Base-by-base conservation (phyloP, 805 yeast genomes). In the Lachancea fermentati region DNA sequence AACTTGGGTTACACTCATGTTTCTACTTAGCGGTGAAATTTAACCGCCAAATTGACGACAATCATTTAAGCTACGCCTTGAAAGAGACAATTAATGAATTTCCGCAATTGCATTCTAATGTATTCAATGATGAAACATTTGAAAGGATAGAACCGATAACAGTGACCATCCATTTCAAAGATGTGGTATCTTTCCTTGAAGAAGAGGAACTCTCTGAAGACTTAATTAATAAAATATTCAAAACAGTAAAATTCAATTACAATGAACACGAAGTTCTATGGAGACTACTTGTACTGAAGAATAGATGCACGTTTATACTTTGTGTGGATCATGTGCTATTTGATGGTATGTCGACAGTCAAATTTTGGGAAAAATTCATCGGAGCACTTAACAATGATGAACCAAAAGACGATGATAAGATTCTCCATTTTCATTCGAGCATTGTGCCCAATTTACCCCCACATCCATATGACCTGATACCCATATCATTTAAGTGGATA, bases 341-440 rank as follows among this genome's bases (percentile, higher is more conserved):
- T 37, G 63, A 58, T 45, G 63, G 63, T 6, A 44, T 55, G 34
- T 50, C 60, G 1, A 45, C 51, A 16, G 50, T 50, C 2, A 43
- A 46, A 8, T 45, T 58, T 24, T 50, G 52, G 52, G 44, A 46
- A 14, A 25, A 39, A 1, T 39, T 58, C 14, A 14, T 58, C 41
- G 26, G 37, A 5, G 19, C 32, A 4, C 37, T 58, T 19, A 32
- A 42, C 11, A 32, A 34, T 12, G 19, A 25, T n/a, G 28, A 9
- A 25, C 13, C 8, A n/a, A 13, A 14, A 8, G 13, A 12, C 8
- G n/a, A 6, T 6, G 8, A 7, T 8, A 8, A 14, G n/a, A 29
- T 29, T n/a, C 6, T 29, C n/a, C n/a, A n/a, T 29, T n/a, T 7
- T 29, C 16, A 7, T 29, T 12, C 13, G 8, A n/a, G 13, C 16